phyloP scores from a whole-genome alignment of 371 early-diverging fungal species.

The Circinella umbellata region DNA sequence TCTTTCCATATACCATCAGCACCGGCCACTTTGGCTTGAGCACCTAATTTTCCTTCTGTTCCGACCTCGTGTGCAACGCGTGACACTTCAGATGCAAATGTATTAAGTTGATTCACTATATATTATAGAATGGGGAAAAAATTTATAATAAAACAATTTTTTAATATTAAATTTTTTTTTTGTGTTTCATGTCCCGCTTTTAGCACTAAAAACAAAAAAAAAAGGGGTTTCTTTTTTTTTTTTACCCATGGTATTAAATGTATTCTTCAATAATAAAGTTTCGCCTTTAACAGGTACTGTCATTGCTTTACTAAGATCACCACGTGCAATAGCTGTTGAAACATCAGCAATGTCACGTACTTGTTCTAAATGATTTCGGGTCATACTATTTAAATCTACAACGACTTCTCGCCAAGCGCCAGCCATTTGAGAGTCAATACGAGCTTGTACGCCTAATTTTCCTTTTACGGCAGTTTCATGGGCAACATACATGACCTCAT shows the following conservation, averaged over 20 bases:
- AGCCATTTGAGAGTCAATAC: conserved; percentile 40
- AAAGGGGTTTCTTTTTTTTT: not conserved
- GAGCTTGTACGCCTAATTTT: conserved; percentile 65
- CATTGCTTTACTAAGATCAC: conserved; percentile 74
- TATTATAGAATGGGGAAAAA: too few species aligned
- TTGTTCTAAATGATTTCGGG: conserved; percentile 67
- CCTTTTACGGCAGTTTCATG: conserved; percentile 70
- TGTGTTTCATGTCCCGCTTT: too few species aligned
- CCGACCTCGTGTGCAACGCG: conserved; percentile 42
- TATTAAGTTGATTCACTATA: conserved; percentile 36
- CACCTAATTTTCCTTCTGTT: conserved; percentile 40
- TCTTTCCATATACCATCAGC: conserved; percentile 65
- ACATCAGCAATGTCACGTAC: conserved; percentile 77
- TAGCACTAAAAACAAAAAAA: not conserved
- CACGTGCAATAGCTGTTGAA: conserved; percentile 74
- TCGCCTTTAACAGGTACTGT: conserved; percentile 73
- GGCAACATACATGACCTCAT: conserved; percentile 63
- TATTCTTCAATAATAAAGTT: conserved; percentile 68
- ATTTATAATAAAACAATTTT: not conserved
- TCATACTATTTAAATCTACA: conserved; percentile 69
- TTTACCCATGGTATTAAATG: conserved; percentile 77
- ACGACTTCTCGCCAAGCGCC: conserved; percentile 80
- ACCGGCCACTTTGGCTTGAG: conserved; percentile 35
- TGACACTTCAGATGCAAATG: conserved; percentile 43
- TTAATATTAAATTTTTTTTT: not conserved